These are phyloP conservation scores for Wickerhamomyces queroliae DNA, from an alignment of 805 yeast genomes.

Conservation along the genomic window DNA sequence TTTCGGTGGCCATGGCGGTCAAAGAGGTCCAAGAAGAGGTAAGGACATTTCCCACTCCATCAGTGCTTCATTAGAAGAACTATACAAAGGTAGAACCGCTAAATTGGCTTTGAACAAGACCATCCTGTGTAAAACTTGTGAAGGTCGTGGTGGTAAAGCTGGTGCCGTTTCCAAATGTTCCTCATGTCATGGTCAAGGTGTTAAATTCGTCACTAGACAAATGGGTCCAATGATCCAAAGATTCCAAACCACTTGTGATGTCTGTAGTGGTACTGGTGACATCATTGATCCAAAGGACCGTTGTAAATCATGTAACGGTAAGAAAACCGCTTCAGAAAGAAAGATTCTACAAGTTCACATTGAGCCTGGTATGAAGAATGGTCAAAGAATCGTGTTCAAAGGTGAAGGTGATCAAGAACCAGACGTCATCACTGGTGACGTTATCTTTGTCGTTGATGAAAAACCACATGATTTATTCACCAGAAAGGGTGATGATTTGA, in stretches of 20 bases:
- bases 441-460: constrained; percentile 47
- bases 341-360: constrained; percentile 48
- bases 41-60: constrained; percentile 53
- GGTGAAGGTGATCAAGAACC: constrained; percentile 64
- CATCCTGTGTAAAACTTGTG: constrained; percentile 42
- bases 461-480: constrained; percentile 27
- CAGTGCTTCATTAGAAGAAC: constrained; percentile 46
- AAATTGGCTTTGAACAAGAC: constrained; percentile 50
- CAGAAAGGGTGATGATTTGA: constrained; percentile 39
- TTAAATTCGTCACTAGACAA: constrained; percentile 31
- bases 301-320: constrained; percentile 39
- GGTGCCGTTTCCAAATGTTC: constrained; percentile 44
- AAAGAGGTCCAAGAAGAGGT: constrained; percentile 30
- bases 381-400: constrained; percentile 45
- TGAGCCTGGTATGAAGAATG: constrained; percentile 49
- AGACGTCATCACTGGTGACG: constrained; percentile 60
- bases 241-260: constrained; percentile 37
- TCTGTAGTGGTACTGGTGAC: constrained; percentile 38
- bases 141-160: constrained; percentile 43
- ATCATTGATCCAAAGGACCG: constrained; percentile 24
- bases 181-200: constrained; percentile 38
- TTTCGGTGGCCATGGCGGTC: constrained; percentile 51
- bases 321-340: constrained; percentile 39
- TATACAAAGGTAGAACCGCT: constrained; percentile 50
- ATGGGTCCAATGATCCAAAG: constrained; percentile 40